Percentiles rank a stretch among this genome's conserved stretches.
These are phyloP conservation scores for Arctostaphylos glauca DNA, from an alignment of 148 eudicot species.

Conservation along the genomic window DNA sequence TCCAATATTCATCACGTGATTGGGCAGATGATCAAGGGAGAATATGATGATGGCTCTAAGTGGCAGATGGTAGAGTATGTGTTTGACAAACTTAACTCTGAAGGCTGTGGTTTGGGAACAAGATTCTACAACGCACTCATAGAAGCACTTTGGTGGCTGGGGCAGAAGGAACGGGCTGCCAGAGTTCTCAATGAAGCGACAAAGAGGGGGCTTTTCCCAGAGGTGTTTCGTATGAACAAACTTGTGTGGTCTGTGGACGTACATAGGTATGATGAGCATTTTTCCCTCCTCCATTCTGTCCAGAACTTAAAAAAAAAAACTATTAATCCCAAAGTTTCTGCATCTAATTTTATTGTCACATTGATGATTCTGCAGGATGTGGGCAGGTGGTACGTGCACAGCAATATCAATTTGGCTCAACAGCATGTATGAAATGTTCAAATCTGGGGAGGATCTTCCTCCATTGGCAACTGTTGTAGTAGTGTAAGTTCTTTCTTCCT, in stretches of 20 bases:
- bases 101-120: conserved; percentile 87
- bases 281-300: conserved; percentile 1
- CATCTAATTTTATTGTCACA: conserved; percentile 10
- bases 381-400: conserved; percentile 86
- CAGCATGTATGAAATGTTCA: conserved; percentile 50
- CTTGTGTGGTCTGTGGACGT: conserved; percentile 88
- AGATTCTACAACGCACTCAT: conserved; percentile 84
- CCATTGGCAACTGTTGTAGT: conserved; percentile 75
- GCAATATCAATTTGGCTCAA: conserved; percentile 87
- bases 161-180: conserved; percentile 87
- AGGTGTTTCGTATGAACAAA: conserved; percentile 68
- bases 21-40: conserved; percentile 91
- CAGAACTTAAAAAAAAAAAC: background rate
- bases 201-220: conserved; percentile 87
- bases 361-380: conserved; percentile 60
- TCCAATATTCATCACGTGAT: conserved; percentile 90
- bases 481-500: conserved; percentile 60
- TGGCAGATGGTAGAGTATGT: conserved; percentile 98
- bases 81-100: conserved; percentile 84
- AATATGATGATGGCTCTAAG: conserved; percentile 75
- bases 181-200: conserved; percentile 89
- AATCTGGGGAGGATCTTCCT: conserved; percentile 69
- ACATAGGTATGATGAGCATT: conserved; percentile 57
- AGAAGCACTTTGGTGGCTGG: conserved; percentile 95
- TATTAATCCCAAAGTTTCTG: background rate